Base-by-base conservation (phyloP, 495 filamentous ascomycete genomes). In the Talaromyces thailandensis region DNA sequence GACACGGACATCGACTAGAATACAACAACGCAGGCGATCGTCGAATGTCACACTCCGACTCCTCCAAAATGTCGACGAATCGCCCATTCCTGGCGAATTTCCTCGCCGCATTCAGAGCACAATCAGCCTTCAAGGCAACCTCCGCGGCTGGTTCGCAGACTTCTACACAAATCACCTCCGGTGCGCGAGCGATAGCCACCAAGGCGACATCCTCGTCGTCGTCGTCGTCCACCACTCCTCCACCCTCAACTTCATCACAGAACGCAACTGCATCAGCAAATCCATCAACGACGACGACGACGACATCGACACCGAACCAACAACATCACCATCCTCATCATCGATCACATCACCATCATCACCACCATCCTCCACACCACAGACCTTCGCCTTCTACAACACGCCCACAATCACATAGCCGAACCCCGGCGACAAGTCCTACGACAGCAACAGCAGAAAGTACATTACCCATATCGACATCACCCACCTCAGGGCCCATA, bases 81-180 rank as follows among this genome's bases (percentile, higher is more conserved):
- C 81, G 89, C 43, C 88, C 91, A 61, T 93, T 93, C 81, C 81
- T 95, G 65, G 85, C 88, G 61, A 91, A 89, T 78, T 91, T 95
- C 81, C 84, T 95, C 65, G 87, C 89, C 69, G 89, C 90, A 66
- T 93, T 93, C 73, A 86, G 91, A 56, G 80, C 83, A 63, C 81
- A 83, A 70, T 83, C 80, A 40, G 75, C 78, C 64, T 76, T 71
- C 62, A 81, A 82, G 63, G 67, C 79, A 43, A 68, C 79, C 11
- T 68, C 71, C 14, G 64, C 71, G 35, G 62, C 70, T 58, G 43
- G 69, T 45, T 70, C 75, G 16, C 66, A 72, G 43, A 71, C 73
- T 35, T 65, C 74, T 2, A 52, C 71, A 23, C 71, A 73, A 56
- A 76, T 78, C 63, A 69, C 77, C 6, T 71, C 76, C 56, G 69